These are phyloP conservation scores for Prasinococcaceae sp. DNA, from an alignment of 139 green algal species.

Conservation along the genomic window DNA sequence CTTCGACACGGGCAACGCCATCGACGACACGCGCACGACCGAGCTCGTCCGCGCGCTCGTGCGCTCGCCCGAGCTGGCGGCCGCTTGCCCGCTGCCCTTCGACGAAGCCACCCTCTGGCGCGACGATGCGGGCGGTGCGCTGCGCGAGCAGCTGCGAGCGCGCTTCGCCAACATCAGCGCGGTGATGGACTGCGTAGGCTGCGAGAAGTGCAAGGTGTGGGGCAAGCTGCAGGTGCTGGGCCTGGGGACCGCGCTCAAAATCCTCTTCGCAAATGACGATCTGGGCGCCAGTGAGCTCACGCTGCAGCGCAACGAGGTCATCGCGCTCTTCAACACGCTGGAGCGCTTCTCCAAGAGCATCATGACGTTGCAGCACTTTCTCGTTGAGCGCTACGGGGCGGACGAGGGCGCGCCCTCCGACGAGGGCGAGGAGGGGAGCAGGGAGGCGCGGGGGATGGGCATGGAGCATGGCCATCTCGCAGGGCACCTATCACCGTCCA, in stretches of 20 bases:
- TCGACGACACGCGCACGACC: slow-evolving; percentile 45
- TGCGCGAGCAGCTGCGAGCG: slow-evolving; percentile 50
- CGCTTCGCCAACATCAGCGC: slow-evolving; percentile 84
- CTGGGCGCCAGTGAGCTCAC: slow-evolving; percentile 15
- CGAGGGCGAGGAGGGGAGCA: too few species aligned
- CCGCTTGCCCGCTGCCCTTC: slow-evolving; percentile 75
- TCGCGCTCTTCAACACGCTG: slow-evolving; percentile 83
- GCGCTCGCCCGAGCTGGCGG: slow-evolving; percentile 22
- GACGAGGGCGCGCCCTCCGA: too few species aligned
- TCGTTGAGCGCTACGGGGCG: too few species aligned
- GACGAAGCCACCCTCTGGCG: slow-evolving; percentile 82
- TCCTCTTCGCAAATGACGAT: slow-evolving; percentile 65
- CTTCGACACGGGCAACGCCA: slow-evolving; percentile 44
- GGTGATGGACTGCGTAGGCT: slow-evolving; percentile 97
- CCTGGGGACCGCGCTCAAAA: slow-evolving; percentile 84
- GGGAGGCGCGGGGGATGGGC: too few species aligned
- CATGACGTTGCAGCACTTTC: too few species aligned
- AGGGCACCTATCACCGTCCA: too few species aligned
- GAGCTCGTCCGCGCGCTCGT: slow-evolving; percentile 42
- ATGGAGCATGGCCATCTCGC: too few species aligned
- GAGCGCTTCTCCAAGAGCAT: slow-evolving; percentile 52
- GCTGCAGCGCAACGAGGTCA: slow-evolving; percentile 85
- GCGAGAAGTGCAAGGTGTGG: slow-evolving; percentile 98
- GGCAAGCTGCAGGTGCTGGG: slow-evolving; percentile 95
- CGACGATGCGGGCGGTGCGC: slow-evolving; percentile 34